A percentile compares a stretch with the other conserved stretches of the same genome.
Conservation (phyloP, 805 yeast species). For the Teunomyces funiuensis region DNA sequence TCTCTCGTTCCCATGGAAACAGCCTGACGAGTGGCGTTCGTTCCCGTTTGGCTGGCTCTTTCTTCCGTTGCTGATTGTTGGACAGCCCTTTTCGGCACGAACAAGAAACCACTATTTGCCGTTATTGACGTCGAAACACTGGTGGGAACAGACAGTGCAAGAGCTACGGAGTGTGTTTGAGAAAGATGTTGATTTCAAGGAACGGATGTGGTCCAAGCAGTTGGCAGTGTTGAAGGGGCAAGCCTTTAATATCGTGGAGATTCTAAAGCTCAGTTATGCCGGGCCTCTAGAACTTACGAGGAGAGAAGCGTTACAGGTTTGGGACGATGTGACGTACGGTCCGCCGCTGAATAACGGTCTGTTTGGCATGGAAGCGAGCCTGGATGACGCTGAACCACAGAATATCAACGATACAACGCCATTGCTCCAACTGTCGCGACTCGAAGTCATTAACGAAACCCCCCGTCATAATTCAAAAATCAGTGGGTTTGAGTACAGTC, state of each 20-base stretch:
- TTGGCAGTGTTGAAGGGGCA: slow-evolving; percentile 75
- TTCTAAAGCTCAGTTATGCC: slow-evolving; percentile 53
- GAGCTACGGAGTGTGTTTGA: slow-evolving; percentile 49
- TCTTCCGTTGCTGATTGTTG: slow-evolving; percentile 60
- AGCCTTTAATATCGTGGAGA: slow-evolving; percentile 72
- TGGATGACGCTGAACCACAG: slow-evolving; percentile 15
- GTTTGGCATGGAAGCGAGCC: slow-evolving; percentile 40
- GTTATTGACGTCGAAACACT: slow-evolving; percentile 53
- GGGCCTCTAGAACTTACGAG: slow-evolving; percentile 70
- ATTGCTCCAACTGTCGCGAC: not conserved
- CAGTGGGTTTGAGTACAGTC: slow-evolving; percentile 13
- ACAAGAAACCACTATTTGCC: slow-evolving; percentile 60
- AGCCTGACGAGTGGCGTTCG: slow-evolving; percentile 79
- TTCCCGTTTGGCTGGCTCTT: slow-evolving; percentile 80
- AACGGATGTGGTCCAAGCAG: slow-evolving; percentile 66
- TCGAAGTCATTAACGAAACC: slow-evolving; percentile 1
- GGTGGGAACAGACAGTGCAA: slow-evolving; percentile 68
- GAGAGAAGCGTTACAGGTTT: slow-evolving; percentile 53
- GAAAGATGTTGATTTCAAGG: slow-evolving; percentile 60
- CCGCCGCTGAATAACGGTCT: slow-evolving; percentile 36
- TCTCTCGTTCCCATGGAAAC: slow-evolving; percentile 76
- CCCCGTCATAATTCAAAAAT: not conserved
- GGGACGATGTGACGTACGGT: slow-evolving; percentile 62
- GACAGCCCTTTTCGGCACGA: slow-evolving; percentile 60
- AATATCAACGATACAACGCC: slow-evolving; percentile 6